Percentiles rank a stretch among this genome's conserved stretches.
Evolutionary conservation across 805 yeast species (phyloP).

Genomic region (Starmerella bombi): DNA sequence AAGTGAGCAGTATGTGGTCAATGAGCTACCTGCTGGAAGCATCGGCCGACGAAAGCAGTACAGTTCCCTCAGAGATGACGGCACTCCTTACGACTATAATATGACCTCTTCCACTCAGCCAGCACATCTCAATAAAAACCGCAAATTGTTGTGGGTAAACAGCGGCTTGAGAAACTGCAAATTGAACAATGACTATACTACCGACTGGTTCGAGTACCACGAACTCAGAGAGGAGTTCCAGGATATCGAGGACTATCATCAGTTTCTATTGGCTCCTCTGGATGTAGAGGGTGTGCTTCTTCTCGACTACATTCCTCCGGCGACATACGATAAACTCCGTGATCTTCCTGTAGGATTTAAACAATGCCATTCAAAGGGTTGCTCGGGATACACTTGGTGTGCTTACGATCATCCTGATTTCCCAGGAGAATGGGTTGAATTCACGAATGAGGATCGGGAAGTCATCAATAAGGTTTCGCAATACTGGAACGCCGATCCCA

Average conservation of each 20-base stretch:
- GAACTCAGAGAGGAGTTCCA: neutral
- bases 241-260: neutral
- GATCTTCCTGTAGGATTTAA: neutral
- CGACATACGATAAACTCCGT: neutral
- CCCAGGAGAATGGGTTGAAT: neutral
- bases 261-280: neutral
- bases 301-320: neutral
- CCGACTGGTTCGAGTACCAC: constrained; percentile 3
- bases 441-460: neutral
- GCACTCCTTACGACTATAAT: neutral
- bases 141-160: constrained; percentile 6
- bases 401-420: constrained; percentile 1
- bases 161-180: constrained; percentile 9
- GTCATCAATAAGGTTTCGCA: neutral
- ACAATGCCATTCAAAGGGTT: neutral
- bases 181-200: neutral
- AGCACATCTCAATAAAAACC: constrained; percentile 1
- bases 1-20: neutral
- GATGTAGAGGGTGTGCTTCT: constrained; percentile 2
- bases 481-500: constrained; percentile 2
- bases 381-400: constrained; percentile 7
- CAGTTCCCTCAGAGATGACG: neutral
- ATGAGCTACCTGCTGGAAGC: neutral
- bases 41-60: neutral
- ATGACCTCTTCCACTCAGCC: constrained; percentile 1